Evolutionary conservation across 768 basidiomycete species (phyloP).

Genomic region (Sutorius australiensis): DNA sequence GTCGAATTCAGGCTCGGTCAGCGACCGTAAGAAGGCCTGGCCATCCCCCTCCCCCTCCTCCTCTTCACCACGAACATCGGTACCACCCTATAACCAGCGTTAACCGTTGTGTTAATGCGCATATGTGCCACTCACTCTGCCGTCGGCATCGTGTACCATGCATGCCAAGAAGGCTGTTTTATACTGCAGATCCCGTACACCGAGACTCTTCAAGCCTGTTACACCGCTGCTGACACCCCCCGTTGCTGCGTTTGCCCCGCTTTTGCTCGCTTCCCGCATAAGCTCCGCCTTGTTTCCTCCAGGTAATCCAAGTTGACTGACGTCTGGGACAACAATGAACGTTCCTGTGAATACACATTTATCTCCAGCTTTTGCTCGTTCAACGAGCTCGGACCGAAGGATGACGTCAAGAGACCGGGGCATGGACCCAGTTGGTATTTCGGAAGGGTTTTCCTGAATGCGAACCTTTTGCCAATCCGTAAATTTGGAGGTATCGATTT

Average conservation of each 20-base stretch:
- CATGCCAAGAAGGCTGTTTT: conserved; percentile 98
- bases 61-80: conserved; percentile 87
- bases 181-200: conserved; percentile 94
- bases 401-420: conserved; percentile 96
- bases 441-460: conserved; percentile 97
- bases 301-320: conserved; percentile 90
- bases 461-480: conserved; percentile 99
- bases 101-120: background rate
- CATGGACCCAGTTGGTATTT: conserved; percentile 98
- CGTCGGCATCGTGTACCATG: conserved; percentile 92
- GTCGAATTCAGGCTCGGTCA: conserved; percentile 93
- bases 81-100: conserved; percentile 53
- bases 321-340: conserved; percentile 98
- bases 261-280: conserved; percentile 77
- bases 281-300: conserved; percentile 91
- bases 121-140: conserved; percentile 55
- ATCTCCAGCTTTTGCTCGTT: conserved; percentile 98
- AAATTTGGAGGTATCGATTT: conserved; percentile 94
- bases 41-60: conserved; percentile 74
- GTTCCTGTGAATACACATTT: conserved; percentile 98
- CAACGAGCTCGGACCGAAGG: conserved; percentile 91
- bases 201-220: conserved; percentile 88
- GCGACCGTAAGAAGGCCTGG: conserved; percentile 80
- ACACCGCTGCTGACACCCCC: conserved; percentile 78
- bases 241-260: conserved; percentile 53